Evolutionary conservation across 805 yeast genomes (phyloP).

Genomic region (Kodamaea lidongshanica): DNA sequence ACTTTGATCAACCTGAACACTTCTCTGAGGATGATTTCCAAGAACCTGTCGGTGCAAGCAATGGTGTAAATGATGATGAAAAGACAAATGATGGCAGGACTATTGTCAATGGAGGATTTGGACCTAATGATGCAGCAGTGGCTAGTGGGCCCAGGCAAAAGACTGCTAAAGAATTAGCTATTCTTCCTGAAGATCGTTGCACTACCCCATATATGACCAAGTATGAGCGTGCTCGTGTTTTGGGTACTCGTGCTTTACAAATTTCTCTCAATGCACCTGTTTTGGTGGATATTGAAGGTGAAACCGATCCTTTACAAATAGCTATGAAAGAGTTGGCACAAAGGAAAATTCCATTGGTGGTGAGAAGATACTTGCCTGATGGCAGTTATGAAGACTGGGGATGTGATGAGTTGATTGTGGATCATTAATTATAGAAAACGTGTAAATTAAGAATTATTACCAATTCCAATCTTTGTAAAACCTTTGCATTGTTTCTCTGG

Average conservation of each 20-base stretch:
- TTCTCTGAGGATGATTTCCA: conserved; percentile 65
- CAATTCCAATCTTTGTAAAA: too few relatives aligned
- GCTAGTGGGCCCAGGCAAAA: conserved; percentile 40
- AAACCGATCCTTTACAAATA: conserved; percentile 95
- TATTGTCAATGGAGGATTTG: conserved; percentile 64
- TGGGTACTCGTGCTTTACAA: conserved; percentile 96
- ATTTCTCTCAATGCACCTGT: conserved; percentile 98
- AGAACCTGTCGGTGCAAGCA: conserved; percentile 26
- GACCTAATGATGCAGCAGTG: conserved; percentile 44
- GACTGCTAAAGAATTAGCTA: conserved; percentile 73
- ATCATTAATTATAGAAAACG: conserved; percentile 53
- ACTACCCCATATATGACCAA: conserved; percentile 99
- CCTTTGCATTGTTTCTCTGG: too few relatives aligned
- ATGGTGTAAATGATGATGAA: conserved; percentile 20
- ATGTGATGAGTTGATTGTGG: conserved; percentile 93
- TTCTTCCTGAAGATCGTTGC: conserved; percentile 79
- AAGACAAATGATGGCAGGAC: conserved; percentile 66
- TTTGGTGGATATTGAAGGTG: conserved; percentile 96
- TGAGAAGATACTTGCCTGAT: conserved; percentile 94
- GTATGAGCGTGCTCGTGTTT: conserved; percentile 94
- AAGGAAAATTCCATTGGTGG: conserved; percentile 89
- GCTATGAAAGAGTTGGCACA: conserved; percentile 96
- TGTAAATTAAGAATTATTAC: too few relatives aligned
- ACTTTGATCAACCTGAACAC: conserved; percentile 76
- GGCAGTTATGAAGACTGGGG: conserved; percentile 99